Evolutionary conservation across 2,329 filamentous ascomycete genomes (phyloP), one percentile per base, ranked within the genome.

Genomic region (Aspergillus fumigatus): DNA sequence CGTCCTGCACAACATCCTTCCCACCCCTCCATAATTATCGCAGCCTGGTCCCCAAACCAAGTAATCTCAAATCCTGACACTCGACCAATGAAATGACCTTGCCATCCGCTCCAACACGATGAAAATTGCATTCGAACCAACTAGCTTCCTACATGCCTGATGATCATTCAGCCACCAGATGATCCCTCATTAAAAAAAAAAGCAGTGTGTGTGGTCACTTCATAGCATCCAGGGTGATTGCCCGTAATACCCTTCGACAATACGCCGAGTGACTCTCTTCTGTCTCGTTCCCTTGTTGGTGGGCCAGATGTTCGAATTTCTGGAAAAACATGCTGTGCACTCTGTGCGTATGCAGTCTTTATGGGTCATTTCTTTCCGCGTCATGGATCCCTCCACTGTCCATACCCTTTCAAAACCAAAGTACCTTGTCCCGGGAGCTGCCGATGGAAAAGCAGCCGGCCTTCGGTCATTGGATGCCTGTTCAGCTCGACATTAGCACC

Each of bases 71-170:
- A 38, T 55, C 38, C 53, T 50, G 51, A 38, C 43, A 48, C 48
- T 55, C 53, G 53, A 41, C 61, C 58, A 62, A 60, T 62, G 50
- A 61, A 55, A 23, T 41, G 40, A 19, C 53, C 56, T 55, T 49
- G 51, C 51, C 57, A 49, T 63, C 60, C 60, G 65, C 63, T 64
- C 49, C 57, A 61, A 56, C 38, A 52, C 32, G 48, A 53, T 64
- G 55, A 59, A 52, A 61, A 64, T 64, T 58, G 62, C 62, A 65
- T 68, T 55, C 60, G 55, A 54, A 55, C 65, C 63, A 69, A 63
- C 64, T 70, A 70, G 68, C 63, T 58, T 67, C 56, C 66, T 70
- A 66, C 67, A 65, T 54, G 60, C 61, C 62, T 62, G 67, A 43
- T 63, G 59, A 65, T 64, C 63, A 57, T 60, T 62, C 61, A 61